Base-by-base conservation (phyloP, 139 green algal genomes). In the Asterochloris erici region DNA sequence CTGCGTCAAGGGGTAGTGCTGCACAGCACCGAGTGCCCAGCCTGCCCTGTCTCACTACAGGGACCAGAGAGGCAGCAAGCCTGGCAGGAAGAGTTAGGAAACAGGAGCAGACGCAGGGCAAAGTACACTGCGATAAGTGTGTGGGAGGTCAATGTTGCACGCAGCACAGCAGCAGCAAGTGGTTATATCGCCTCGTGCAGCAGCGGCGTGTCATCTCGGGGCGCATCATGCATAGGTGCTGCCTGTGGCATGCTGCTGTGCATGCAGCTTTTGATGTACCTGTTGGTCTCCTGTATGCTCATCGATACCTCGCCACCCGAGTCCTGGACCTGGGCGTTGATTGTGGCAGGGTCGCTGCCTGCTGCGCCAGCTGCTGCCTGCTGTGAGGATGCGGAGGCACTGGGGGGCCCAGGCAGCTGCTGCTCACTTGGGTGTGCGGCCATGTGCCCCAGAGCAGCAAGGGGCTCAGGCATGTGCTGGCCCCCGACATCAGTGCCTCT, bases 241-340 rank as follows among this genome's bases (percentile, higher is more conserved):
- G 61, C 62, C 11, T 1, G 16, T 64, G 13, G 27, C 29, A 62
- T 11, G 21, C 38, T 64, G 6, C 28, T 26, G n/a, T 61, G 63
- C 63, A 63, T 62, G 64, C 63, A 82, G 11, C 9, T 17, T 21
- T 47, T 23, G 60, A 28, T 77, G 63, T 28, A 94, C 92, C 85
- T 94, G 89, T 97, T 97, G 9, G 93, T 96, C 83, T 97, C 93
- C 61, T 96, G 92, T 26, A 96, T 90, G 47, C 83, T 90, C 83
- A 97, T 85, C 17, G 84, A 86, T 10, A 93, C 79, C 75, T 95
- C 92, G 11, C 85, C 87, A 11, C 83, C 81, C 64, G 60, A 78
- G 66, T 88, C 76, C 27, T 83, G 61, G 12, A 81, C 82, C 27
- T 85, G 63, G 15, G 81, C 27, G 64, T 90, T 69, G 63, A 83